Evolutionary conservation across 208 protist species (phyloP).

Genomic region (Naegleria fowleri): DNA sequence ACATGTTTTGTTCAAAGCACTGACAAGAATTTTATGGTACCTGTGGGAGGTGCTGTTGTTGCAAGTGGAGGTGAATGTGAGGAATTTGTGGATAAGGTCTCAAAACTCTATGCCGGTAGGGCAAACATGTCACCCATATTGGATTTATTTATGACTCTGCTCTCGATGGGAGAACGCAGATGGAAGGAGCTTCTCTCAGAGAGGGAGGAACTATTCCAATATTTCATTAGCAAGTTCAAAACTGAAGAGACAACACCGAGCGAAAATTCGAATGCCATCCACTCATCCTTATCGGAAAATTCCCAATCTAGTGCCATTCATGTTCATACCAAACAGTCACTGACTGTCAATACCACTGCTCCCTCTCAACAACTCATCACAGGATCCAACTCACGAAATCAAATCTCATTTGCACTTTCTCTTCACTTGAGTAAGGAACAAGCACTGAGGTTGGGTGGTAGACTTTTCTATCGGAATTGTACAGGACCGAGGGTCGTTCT

Average conservation of each 20-base stretch:
- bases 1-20: slow-evolving; percentile 90
- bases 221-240: slow-evolving; percentile 34
- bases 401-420: slow-evolving; percentile 56
- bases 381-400: slow-evolving; percentile 43
- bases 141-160: slow-evolving; percentile 92
- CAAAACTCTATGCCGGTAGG: slow-evolving; percentile 76
- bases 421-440: slow-evolving; percentile 15
- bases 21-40: slow-evolving; percentile 98
- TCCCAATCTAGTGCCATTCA: neutral
- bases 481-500: slow-evolving; percentile 29
- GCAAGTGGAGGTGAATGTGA: slow-evolving; percentile 30
- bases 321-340: too few relatives aligned
- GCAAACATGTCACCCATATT: slow-evolving; percentile 76
- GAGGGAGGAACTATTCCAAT: slow-evolving; percentile 55
- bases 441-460: neutral
- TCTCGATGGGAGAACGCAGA: slow-evolving; percentile 78
- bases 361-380: neutral
- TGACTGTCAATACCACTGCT: too few relatives aligned
- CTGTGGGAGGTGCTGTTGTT: slow-evolving; percentile 80
- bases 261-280: too few relatives aligned
- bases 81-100: slow-evolving; percentile 46
- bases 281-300: neutral
- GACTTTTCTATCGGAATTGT: slow-evolving; percentile 25
- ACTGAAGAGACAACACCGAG: neutral
- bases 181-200: slow-evolving; percentile 65